Evolutionary conservation across 768 basidiomycete genomes (phyloP).

Genomic region (Phylloporus arenicola): DNA sequence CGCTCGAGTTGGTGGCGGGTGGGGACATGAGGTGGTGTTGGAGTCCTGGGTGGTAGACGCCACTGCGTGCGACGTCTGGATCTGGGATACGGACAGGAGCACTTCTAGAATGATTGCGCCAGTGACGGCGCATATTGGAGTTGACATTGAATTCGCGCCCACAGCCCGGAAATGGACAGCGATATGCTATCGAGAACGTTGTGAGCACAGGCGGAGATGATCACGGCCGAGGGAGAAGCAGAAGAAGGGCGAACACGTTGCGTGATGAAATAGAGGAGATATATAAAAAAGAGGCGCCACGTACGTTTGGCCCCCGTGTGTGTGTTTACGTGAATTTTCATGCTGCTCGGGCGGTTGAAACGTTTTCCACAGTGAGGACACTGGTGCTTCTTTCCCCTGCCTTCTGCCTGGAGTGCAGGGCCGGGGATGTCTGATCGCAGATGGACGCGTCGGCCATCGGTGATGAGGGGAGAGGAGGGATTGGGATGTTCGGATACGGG

Average conservation of each 20-base stretch:
- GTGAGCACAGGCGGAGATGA: slow-evolving; percentile 9
- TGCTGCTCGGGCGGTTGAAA: slow-evolving; percentile 39
- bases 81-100: slow-evolving; percentile 21
- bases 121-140: slow-evolving; percentile 80
- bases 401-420: slow-evolving; percentile 26
- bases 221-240: neutral
- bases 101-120: slow-evolving; percentile 53
- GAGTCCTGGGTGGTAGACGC: slow-evolving; percentile 7
- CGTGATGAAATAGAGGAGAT: slow-evolving; percentile 2
- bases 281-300: slow-evolving; percentile 15
- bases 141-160: slow-evolving; percentile 78
- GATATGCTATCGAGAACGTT: slow-evolving; percentile 47
- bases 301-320: slow-evolving; percentile 37
- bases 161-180: slow-evolving; percentile 69
- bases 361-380: slow-evolving; percentile 38
- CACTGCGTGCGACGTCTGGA: slow-evolving; percentile 8
- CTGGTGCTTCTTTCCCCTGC: slow-evolving; percentile 33
- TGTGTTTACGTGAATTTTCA: slow-evolving; percentile 40
- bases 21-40: slow-evolving; percentile 22
- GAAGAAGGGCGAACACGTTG: slow-evolving; percentile 12
- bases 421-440: slow-evolving; percentile 23
- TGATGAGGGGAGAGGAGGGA: slow-evolving; percentile 18
- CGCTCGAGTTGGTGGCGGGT: slow-evolving; percentile 26
- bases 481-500: slow-evolving; percentile 29
- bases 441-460: slow-evolving; percentile 28